A percentile compares a stretch with the other conserved stretches of the same genome.
Conservation (phyloP, 495 filamentous ascomycete genomes). For the Aspergillus kassunensis region DNA sequence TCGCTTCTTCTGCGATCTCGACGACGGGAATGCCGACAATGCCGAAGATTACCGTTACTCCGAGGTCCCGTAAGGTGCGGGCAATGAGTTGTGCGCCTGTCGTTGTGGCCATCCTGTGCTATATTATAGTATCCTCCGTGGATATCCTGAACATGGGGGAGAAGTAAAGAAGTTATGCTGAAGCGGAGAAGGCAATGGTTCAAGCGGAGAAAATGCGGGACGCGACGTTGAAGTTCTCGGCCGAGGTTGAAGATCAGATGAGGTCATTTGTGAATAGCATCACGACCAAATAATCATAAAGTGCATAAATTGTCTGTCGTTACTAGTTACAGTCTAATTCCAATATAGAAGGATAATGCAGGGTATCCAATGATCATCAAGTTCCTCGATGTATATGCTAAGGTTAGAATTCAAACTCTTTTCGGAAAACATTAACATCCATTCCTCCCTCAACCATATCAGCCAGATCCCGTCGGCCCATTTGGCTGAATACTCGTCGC, state of each 20-base stretch:
- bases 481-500: conserved; percentile 87
- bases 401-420: conserved; percentile 74
- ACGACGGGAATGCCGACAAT: conserved; percentile 63
- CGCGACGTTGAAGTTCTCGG: too few species aligned
- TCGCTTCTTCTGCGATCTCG: conserved; percentile 60
- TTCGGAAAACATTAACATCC: conserved; percentile 84
- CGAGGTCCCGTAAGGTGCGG: conserved; percentile 50
- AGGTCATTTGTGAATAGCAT: background rate
- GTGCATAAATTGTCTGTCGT: background rate
- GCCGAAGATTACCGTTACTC: conserved; percentile 59
- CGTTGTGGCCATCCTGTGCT: conserved; percentile 26
- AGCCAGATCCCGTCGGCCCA: conserved; percentile 82
- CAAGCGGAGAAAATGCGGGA: conserved; percentile 5
- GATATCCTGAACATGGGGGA: background rate
- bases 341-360: background rate
- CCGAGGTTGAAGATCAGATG: conserved; percentile 2
- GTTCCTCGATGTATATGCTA: too few species aligned
- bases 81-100: conserved; percentile 59
- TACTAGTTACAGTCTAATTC: conserved; percentile 6
- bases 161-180: background rate
- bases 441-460: conserved; percentile 84
- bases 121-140: background rate
- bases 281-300: too few species aligned
- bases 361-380: conserved; percentile 10
- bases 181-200: conserved; percentile 2